phyloP scores from a whole-genome alignment of 306 rosid genomes.

The Dryas octopetala region DNA sequence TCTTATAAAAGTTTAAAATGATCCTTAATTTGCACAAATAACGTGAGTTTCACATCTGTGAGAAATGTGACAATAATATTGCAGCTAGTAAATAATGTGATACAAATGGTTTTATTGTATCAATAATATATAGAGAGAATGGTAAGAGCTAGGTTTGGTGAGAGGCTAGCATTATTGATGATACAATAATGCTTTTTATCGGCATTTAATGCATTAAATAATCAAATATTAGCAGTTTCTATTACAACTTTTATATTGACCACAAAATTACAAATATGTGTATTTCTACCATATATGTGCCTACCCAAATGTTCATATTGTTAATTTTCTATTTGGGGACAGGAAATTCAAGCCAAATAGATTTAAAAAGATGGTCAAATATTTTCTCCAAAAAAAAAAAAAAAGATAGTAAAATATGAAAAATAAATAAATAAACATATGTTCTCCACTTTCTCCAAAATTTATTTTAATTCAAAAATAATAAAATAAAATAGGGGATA shows the following conservation, averaged over 20 bases:
- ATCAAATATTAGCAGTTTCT: background rate
- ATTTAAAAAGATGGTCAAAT: too few species aligned
- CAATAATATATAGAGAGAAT: background rate
- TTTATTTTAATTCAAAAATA: constrained; percentile 8
- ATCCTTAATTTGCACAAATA: background rate
- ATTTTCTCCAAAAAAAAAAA: background rate
- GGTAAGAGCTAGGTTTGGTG: too few species aligned
- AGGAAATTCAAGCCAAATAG: too few species aligned
- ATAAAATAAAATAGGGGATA: background rate
- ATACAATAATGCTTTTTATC: background rate
- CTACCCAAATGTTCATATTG: too few species aligned
- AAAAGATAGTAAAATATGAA: too few species aligned
- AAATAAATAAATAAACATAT: too few species aligned
- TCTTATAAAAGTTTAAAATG: background rate
- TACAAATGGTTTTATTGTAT: background rate
- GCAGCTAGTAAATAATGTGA: background rate
- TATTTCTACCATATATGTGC: too few species aligned
- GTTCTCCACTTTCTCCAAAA: background rate
- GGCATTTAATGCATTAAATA: background rate
- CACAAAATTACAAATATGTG: background rate
- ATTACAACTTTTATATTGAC: background rate
- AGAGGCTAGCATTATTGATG: background rate
- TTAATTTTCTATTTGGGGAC: too few species aligned
- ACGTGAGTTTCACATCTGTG: background rate
- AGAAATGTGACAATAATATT: background rate